phyloP scores from a whole-genome alignment of 2,329 filamentous ascomycete genomes.

The Sarocladium strictum region DNA sequence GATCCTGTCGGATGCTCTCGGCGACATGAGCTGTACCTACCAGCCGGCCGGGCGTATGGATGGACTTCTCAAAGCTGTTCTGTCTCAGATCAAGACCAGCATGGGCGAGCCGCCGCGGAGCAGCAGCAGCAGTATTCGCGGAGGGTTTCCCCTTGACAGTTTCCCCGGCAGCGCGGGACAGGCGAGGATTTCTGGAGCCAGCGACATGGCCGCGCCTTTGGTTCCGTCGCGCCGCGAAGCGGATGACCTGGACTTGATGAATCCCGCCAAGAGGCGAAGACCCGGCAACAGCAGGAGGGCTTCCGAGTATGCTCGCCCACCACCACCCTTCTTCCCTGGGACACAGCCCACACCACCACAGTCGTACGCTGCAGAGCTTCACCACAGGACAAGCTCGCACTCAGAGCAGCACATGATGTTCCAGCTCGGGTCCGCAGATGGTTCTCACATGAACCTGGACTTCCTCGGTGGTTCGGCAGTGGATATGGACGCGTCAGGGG shows the following conservation, averaged over 20 bases:
- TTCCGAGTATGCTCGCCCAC: constrained; percentile 24
- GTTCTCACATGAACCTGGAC: constrained; percentile 21
- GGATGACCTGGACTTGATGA: constrained; percentile 16
- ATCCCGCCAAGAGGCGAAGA: constrained; percentile 22
- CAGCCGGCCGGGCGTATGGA: constrained; percentile 50
- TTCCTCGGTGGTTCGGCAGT: constrained; percentile 22
- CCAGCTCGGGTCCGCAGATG: constrained; percentile 16
- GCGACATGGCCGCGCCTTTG: constrained; percentile 17
- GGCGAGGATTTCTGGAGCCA: constrained; percentile 13
- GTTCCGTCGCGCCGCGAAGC: constrained; percentile 26
- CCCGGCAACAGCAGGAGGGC: constrained; percentile 21
- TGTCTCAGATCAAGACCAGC: constrained; percentile 37
- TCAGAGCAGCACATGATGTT: constrained; percentile 20
- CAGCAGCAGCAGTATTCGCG: constrained; percentile 12
- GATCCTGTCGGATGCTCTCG: constrained; percentile 43
- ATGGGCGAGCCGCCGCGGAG: constrained; percentile 17
- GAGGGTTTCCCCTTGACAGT: constrained; percentile 3
- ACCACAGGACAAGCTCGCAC: constrained; percentile 16
- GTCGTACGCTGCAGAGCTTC: constrained; percentile 11
- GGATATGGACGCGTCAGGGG: constrained; percentile 18
- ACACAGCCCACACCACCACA: constrained; percentile 15
- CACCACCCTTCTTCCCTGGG: constrained; percentile 21
- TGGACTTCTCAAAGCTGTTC: constrained; percentile 44
- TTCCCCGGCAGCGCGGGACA: constrained; percentile 2
- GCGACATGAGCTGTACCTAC: constrained; percentile 47